Base-by-base conservation (phyloP, 495 filamentous ascomycete species). In the Friedmanniomyces endolithicus region DNA sequence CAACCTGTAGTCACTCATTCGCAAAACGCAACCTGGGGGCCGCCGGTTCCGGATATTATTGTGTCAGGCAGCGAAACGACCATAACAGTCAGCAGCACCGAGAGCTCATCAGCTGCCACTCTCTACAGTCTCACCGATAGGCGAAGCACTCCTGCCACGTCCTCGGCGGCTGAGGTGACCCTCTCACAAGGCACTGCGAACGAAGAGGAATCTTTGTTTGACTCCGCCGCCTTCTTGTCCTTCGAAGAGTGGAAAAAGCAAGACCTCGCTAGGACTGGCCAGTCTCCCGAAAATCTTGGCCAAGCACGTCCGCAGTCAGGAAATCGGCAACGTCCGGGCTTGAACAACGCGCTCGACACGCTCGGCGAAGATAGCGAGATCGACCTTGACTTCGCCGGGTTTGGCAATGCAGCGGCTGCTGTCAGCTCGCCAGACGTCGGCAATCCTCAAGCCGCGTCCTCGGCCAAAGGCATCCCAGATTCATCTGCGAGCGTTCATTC, bases 221-320 rank as follows among this genome's bases (percentile, higher is more conserved):
- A 90, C 61, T 84, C 85, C 35, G 83, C 82, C 27, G 83, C 87
- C 29, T 97, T 98, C 65, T 84, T 98, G 49, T 96, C 92, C 0
- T 98, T 98, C 62, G 92, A 96, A 64, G 90, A 97, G 60, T 98
- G 92, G 92, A 96, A 94, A 71, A 87, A 86, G 63, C 86, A 90
- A 73, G 95, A 94, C 68, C 73, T 96, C 12, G 87, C 82, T 33
- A 87, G 87, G 63, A 83, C 79, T 3, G 92, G 88, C 2, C 90
- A 94, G 63, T 89, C 89, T 20, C 81, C 79, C 9, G 82, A 92
- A 53, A 78, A 84, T 60, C 75, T 88, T 25, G 84, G 80, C 27
- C 65, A 74, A 74, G 75, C 33, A 49, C 64, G 72, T 63, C 66
- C 67, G 2, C 68, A 71, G 31, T n/a, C 45, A 40, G 71, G 74